phyloP scores from a whole-genome alignment of 352 stramenopile genomes.

The Phytopythium boreale region DNA sequence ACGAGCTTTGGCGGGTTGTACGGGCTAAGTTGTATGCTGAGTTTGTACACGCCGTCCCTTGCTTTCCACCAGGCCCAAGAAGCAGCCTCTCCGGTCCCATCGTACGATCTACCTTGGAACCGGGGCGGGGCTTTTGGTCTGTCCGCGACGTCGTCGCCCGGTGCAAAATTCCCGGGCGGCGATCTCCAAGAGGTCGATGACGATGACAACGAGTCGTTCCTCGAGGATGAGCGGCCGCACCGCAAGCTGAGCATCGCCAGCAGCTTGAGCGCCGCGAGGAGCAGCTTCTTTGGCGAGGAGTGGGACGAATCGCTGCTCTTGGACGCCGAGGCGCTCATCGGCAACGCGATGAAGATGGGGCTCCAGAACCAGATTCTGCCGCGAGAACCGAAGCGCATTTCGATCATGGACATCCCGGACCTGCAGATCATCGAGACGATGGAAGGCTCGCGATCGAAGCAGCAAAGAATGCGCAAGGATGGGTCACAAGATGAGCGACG shows the following conservation, averaged over 20 bases:
- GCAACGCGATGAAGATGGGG: constrained; percentile 67
- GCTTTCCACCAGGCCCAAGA: constrained; percentile 36
- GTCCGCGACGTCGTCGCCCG: constrained; percentile 4
- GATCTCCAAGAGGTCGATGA: constrained; percentile 26
- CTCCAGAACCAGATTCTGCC: constrained; percentile 60
- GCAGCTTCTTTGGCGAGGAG: constrained; percentile 18
- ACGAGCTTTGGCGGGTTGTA: constrained; percentile 43
- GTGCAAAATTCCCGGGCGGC: no score
- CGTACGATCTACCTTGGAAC: constrained; percentile 67
- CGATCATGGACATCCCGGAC: constrained; percentile 61
- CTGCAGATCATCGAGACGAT: constrained; percentile 64
- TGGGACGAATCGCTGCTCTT: constrained; percentile 53
- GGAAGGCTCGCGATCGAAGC: constrained; percentile 9
- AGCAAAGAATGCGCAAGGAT: neutral
- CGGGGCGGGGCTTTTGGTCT: constrained; percentile 29
- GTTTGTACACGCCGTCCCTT: constrained; percentile 52
- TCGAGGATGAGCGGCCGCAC: neutral
- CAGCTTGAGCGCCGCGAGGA: constrained; percentile 14
- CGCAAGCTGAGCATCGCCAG: constrained; percentile 22
- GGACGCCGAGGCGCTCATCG: constrained; percentile 70
- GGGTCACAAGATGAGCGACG: neutral
- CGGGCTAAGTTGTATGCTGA: constrained; percentile 51
- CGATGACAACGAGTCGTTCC: constrained; percentile 1
- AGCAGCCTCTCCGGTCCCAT: constrained; percentile 19
- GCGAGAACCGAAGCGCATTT: constrained; percentile 51